Evolutionary conservation across 2,329 filamentous ascomycete species (phyloP), one percentile per base, ranked within the genome.

Genomic region (Cladosporium oxysporum): DNA sequence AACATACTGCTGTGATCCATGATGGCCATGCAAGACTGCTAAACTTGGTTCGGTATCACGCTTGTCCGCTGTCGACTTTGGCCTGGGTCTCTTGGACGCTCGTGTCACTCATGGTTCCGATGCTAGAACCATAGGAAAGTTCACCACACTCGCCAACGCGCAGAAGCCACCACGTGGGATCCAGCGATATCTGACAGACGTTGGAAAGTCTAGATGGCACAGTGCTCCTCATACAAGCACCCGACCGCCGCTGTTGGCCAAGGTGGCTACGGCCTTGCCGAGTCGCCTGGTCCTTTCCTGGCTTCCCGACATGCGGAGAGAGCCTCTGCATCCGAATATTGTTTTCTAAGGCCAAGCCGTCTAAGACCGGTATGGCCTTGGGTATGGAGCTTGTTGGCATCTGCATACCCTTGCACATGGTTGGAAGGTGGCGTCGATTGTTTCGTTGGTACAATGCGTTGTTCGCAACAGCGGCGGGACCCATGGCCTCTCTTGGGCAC

Each of bases 361-460:
- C 28, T 33, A 29, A 31, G 52, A 55, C 52, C 28, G 12, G 31
- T 31, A n/a, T 55, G 29, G 52, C 52, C 31, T 55, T n/a, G 1
- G 52, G 28, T 12, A 55, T 21, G 11, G 18, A 18, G 52, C 52
- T 55, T 55, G 52, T 55, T 55, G n/a, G 52, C n/a, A 55, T 21
- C 52, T 55, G 52, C 52, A 29, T 21, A 29, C 35, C 16, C 35
- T 44, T 37, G 10, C 55, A 16, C 52, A 29, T 26, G 14, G 16
- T 10, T 23, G 26, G 21, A 26, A 16, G 5, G 57, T 41, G 57
- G 44, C 58, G 29, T 47, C 12, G 21, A 33, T 35, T 26, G 29
- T 61, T 23, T 33, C 8, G 29, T 18, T 41, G 33, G 35, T 21
- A 59, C 57, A 59, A 44, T 52, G 58, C 44, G n/a, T 61, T 61